Evolutionary conservation across 2,329 filamentous ascomycete genomes (phyloP).

Genomic region (Aspergillus spinulosporus): DNA sequence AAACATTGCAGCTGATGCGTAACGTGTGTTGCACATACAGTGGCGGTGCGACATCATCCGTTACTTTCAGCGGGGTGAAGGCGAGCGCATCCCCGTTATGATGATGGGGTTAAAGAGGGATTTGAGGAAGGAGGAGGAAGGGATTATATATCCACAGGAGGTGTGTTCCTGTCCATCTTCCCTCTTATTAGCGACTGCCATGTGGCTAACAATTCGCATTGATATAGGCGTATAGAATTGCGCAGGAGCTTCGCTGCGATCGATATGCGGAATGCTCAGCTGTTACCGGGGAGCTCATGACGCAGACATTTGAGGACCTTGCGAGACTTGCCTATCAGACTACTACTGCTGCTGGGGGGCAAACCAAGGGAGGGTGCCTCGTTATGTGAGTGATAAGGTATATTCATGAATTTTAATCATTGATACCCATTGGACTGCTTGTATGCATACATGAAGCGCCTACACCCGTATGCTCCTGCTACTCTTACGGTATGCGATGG

Average conservation of each 20-base stretch:
- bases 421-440: constrained; percentile 16
- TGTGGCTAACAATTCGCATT: constrained; percentile 15
- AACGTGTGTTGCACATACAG: constrained; percentile 21
- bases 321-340: constrained; percentile 60
- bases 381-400: constrained; percentile 35
- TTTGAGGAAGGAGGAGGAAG: constrained; percentile 49
- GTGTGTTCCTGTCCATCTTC: constrained; percentile 23
- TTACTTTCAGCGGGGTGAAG: constrained; percentile 52
- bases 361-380: constrained; percentile 46
- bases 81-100: constrained; percentile 56
- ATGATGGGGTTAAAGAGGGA: constrained; percentile 62
- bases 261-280: constrained; percentile 65
- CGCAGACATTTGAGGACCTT: constrained; percentile 62
- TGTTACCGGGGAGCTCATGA: constrained; percentile 59
- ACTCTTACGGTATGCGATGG: background rate
- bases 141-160: constrained; percentile 46
- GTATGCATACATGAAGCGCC: background rate
- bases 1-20: too few species aligned
- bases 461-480: background rate
- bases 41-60: constrained; percentile 46
- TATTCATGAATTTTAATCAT: background rate
- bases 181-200: background rate
- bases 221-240: constrained; percentile 55
- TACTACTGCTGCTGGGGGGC: constrained; percentile 55
- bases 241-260: constrained; percentile 62